Evolutionary conservation across 768 basidiomycete species (phyloP).

Genomic region (Boletellus ananas): DNA sequence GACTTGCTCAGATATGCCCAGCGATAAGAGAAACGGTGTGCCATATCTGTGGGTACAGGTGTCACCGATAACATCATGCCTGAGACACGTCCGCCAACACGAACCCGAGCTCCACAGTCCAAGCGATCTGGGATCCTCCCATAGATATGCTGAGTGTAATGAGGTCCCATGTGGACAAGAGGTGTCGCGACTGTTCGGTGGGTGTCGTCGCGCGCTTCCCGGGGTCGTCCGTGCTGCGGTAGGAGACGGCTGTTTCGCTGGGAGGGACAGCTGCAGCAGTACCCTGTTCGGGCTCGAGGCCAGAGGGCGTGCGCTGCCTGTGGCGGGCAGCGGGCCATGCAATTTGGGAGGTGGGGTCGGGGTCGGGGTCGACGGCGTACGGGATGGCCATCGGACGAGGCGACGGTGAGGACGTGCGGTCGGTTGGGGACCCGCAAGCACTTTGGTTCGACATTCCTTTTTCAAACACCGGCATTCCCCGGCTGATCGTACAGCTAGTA

Average conservation of each 20-base stretch:
- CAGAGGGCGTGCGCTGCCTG: constrained; percentile 29
- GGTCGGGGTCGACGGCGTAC: constrained; percentile 48
- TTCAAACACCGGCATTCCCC: constrained; percentile 25
- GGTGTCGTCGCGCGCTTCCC: constrained; percentile 19
- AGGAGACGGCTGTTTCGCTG: constrained; percentile 21
- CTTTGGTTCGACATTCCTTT: constrained; percentile 10
- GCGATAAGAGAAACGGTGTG: constrained; percentile 83
- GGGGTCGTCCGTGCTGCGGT: constrained; percentile 32
- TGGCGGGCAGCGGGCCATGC: constrained; percentile 60
- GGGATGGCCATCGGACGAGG: constrained; percentile 53
- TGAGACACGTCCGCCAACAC: constrained; percentile 24
- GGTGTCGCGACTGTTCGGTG: constrained; percentile 26
- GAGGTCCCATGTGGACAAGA: constrained; percentile 59
- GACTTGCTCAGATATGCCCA: constrained; percentile 81
- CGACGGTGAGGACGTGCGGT: background rate
- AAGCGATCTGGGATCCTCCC: constrained; percentile 92
- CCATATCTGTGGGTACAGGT: constrained; percentile 63
- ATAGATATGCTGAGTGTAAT: constrained; percentile 86
- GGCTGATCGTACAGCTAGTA: background rate
- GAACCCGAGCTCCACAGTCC: constrained; percentile 94
- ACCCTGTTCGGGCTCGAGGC: constrained; percentile 21
- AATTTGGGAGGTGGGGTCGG: constrained; percentile 77
- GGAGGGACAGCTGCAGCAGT: constrained; percentile 8
- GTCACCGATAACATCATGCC: constrained; percentile 1
- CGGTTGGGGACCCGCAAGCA: constrained; percentile 11